These are phyloP conservation scores for Cochlearia excelsa DNA, from an alignment of 345 rosid genomes.

Conservation along the genomic window DNA sequence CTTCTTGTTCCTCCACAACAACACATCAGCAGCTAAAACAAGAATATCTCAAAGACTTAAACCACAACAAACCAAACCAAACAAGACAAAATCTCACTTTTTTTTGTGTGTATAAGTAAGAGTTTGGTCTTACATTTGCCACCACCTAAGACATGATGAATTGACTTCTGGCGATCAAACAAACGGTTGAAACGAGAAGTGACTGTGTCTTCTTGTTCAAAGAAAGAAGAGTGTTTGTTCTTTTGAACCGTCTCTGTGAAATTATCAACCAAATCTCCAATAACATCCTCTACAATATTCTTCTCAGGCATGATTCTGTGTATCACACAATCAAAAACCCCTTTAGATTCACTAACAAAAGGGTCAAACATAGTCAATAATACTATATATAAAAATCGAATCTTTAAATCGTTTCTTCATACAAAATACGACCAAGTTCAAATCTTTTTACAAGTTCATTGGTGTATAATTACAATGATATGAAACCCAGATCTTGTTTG, in stretches of 20 bases:
- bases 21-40: slow-evolving; percentile 90
- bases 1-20: slow-evolving; percentile 97
- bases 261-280: slow-evolving; percentile 61
- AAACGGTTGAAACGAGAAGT: slow-evolving; percentile 58
- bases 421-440: slow-evolving; percentile 5
- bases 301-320: slow-evolving; percentile 73
- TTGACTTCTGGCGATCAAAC: slow-evolving; percentile 78
- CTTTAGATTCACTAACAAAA: neutral
- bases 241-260: slow-evolving; percentile 55
- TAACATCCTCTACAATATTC: slow-evolving; percentile 50
- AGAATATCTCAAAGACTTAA: slow-evolving; percentile 13
- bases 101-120: neutral
- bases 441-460: neutral
- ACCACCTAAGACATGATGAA: slow-evolving; percentile 80
- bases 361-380: neutral
- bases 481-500: slow-evolving; percentile 23
- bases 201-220: slow-evolving; percentile 59
- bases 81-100: slow-evolving; percentile 2
- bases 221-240: slow-evolving; percentile 57
- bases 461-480: slow-evolving; percentile 18
- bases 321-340: slow-evolving; percentile 16
- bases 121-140: slow-evolving; percentile 56
- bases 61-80: slow-evolving; percentile 8
- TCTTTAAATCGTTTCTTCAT: slow-evolving; percentile 11
- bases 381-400: slow-evolving; percentile 1